Evolutionary conservation across 768 basidiomycete species (phyloP), one percentile per base, ranked within the genome.

Genomic region (Artomyces pyxidatus): DNA sequence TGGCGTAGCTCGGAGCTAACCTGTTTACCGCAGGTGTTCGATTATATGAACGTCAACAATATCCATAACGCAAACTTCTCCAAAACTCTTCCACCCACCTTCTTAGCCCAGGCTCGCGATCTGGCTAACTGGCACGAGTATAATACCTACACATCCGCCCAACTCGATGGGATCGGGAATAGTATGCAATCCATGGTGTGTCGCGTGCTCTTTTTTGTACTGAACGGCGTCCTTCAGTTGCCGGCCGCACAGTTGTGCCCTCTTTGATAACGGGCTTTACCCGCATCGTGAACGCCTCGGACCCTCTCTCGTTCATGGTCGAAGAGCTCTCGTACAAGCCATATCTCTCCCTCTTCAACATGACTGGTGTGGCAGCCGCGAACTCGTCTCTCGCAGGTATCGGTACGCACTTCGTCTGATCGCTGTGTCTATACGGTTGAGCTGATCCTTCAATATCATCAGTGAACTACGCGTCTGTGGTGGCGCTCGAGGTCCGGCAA

Each of bases 111-210:
- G 58, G 80, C 74, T 3, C 70, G 77, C 17, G 72, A 70, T 38
- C 71, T 88, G 6, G 85, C 84, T 2, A 77, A 85, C 64, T 88
- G 72, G 69, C 84, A 87, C 59, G 83, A 88, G 66, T 78, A 82
- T 61, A 74, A 73, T 40, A 73, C 86, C 14, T 88, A 86, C 65
- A 78, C 70, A 4, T 74, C 73, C 43, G 59, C 67, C 0, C 59
- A 69, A 16, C 62, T 72, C 2, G 62, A 64, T 19, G 80, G 82
- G n/a, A 78, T 88, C 45, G 78, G 82, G 32, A 85, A 85, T 59
- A 80, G 82, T 83, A 45, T 50, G n/a, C n/a, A n/a, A n/a, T 3
- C 37, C 0, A 17, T 21, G 4, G 6, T 3, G 11, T 25, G 42
- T 14, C 16, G 26, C 7, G 38, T 55, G 53, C 46, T 47, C 48